Evolutionary conservation across 73 alveolate genomes (phyloP).

Genomic region (Tetrahymena borealis): DNA sequence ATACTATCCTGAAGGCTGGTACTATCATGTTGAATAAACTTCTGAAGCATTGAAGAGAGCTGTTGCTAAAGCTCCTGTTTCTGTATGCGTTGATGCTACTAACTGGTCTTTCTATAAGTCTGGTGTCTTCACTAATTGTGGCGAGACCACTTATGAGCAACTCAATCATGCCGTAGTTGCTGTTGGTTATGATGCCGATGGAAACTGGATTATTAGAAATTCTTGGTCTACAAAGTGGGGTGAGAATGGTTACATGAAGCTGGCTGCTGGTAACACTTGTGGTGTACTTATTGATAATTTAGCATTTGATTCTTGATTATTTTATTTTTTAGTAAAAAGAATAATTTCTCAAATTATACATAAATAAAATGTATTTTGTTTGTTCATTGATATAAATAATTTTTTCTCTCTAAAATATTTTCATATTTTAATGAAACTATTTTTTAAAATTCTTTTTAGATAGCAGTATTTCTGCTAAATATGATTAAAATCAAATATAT

Average conservation of each 20-base stretch:
- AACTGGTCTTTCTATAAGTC: constrained; percentile 43
- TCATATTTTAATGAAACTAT: no score
- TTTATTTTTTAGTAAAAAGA: no score
- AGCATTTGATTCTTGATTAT: neutral
- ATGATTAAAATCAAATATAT: no score
- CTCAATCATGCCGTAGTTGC: constrained; percentile 69
- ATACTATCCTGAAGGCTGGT: neutral
- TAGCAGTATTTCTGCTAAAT: no score
- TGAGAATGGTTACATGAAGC: constrained; percentile 3
- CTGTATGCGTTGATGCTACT: constrained; percentile 42
- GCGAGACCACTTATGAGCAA: constrained; percentile 17
- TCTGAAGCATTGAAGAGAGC: neutral
- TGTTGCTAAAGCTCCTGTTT: constrained; percentile 11
- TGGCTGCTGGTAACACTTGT: constrained; percentile 34
- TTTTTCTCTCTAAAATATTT: no score
- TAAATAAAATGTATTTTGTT: no score
- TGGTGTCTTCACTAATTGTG: constrained; percentile 36
- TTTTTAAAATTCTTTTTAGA: no score
- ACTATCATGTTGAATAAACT: neutral
- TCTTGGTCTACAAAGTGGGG: constrained; percentile 39
- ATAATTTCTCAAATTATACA: no score
- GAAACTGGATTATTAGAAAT: constrained; percentile 22
- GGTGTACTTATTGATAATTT: constrained; percentile 3
- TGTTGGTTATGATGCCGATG: constrained; percentile 56
- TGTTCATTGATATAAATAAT: no score